These are phyloP conservation scores for Stemphylium lycopersici DNA, from an alignment of 2,329 filamentous ascomycete species.

Conservation along the genomic window DNA sequence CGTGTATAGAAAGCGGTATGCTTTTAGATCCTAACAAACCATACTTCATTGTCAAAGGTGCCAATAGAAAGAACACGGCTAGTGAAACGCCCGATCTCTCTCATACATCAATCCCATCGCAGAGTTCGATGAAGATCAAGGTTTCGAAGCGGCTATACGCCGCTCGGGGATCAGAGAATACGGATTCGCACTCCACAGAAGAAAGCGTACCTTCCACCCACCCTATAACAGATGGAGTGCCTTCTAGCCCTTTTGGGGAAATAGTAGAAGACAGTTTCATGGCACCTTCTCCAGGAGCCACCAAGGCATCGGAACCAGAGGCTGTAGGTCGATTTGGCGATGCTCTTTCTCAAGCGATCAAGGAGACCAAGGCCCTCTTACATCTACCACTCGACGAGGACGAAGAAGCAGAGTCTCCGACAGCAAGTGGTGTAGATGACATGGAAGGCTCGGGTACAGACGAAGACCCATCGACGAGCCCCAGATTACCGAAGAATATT, in stretches of 20 bases:
- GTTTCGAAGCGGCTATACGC: constrained; percentile 50
- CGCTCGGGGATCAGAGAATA: constrained; percentile 41
- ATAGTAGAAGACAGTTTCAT: constrained; percentile 42
- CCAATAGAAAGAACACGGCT: constrained; percentile 31
- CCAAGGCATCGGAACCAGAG: background rate
- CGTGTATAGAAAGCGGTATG: constrained; percentile 50
- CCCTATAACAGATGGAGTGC: background rate
- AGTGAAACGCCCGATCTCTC: constrained; percentile 2
- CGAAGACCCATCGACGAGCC: constrained; percentile 25
- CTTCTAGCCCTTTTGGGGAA: constrained; percentile 18
- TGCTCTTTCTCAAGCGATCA: constrained; percentile 69
- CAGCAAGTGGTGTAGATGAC: constrained; percentile 32
- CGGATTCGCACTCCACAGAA: constrained; percentile 47
- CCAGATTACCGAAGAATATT: constrained; percentile 17
- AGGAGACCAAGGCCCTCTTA: constrained; percentile 64
- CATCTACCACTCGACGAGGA: constrained; percentile 59
- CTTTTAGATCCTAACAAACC: constrained; percentile 60
- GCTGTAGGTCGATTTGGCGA: constrained; percentile 50
- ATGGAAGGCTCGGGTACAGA: constrained; percentile 29
- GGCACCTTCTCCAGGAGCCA: constrained; percentile 14
- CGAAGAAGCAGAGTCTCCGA: constrained; percentile 37
- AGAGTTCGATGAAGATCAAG: constrained; percentile 59
- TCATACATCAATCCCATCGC: constrained; percentile 19
- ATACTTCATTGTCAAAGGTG: constrained; percentile 66
- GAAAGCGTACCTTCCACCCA: constrained; percentile 34